These are phyloP conservation scores for Amphicarpaea edgeworthii DNA, from an alignment of 306 rosid genomes.

Conservation along the genomic window DNA sequence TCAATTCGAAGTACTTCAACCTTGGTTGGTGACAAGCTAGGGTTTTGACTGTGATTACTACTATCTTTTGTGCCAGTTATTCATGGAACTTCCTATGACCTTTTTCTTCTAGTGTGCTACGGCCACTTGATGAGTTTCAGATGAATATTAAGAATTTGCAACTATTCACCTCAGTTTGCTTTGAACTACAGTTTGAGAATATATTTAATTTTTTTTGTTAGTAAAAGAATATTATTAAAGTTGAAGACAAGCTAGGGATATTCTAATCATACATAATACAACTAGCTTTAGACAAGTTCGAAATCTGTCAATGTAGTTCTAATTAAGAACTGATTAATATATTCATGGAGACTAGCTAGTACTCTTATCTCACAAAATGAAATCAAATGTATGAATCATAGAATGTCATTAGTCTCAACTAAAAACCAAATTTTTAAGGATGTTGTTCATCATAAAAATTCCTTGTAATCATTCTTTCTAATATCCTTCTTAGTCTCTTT, in stretches of 20 bases:
- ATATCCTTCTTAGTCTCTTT: background rate
- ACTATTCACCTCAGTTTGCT: background rate
- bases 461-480: background rate
- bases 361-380: background rate
- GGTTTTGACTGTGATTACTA: background rate
- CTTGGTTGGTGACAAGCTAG: background rate
- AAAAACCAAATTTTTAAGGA: background rate
- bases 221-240: background rate
- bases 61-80: background rate
- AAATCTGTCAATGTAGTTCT: background rate
- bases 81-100: background rate
- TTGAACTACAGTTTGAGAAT: background rate
- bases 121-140: background rate
- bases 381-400: background rate
- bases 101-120: background rate
- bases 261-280: background rate
- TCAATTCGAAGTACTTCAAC: background rate
- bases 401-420: background rate
- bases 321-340: background rate
- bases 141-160: background rate
- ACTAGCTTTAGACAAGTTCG: background rate
- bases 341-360: background rate
- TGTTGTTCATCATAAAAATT: background rate
- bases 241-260: background rate
- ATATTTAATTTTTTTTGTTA: background rate